A percentile compares a stretch with the other conserved stretches of the same genome.
phyloP scores from a whole-genome alignment of 129 eudicot species.

The Tanacetum coccineum region DNA sequence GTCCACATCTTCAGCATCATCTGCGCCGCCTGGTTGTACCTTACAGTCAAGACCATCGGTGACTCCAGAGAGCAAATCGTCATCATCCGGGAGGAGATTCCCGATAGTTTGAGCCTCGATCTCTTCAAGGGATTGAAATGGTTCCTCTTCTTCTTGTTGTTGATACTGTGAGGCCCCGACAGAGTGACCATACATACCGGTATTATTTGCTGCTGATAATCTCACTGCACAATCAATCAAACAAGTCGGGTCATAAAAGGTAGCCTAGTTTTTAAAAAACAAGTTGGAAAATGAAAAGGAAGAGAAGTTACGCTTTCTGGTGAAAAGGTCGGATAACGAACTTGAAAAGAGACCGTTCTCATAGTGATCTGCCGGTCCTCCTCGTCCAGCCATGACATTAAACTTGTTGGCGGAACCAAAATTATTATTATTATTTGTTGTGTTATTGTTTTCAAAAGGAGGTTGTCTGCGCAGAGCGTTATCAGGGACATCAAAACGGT shows the following conservation, averaged over 20 bases:
- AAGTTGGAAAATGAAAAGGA: neutral
- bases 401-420: conserved; percentile 36
- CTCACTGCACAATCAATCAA: conserved; percentile 56
- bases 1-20: conserved; percentile 68
- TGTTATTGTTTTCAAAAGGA: too few relatives aligned
- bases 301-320: conserved; percentile 38
- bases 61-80: conserved; percentile 89
- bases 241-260: too few relatives aligned
- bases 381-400: conserved; percentile 33
- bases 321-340: conserved; percentile 40
- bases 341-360: conserved; percentile 85
- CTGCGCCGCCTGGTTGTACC: conserved; percentile 43
- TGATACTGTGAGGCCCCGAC: conserved; percentile 53
- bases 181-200: conserved; percentile 52
- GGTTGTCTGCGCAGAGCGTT: too few relatives aligned
- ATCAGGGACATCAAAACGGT: too few relatives aligned
- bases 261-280: too few relatives aligned
- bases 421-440: neutral
- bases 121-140: conserved; percentile 78
- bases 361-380: conserved; percentile 26
- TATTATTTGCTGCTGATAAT: conserved; percentile 38
- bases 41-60: conserved; percentile 63
- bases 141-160: conserved; percentile 67
- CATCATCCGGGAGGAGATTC: conserved; percentile 90
- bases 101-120: conserved; percentile 97